Base-by-base conservation (phyloP, 305 asterid species). In the Fraxinus floribunda region DNA sequence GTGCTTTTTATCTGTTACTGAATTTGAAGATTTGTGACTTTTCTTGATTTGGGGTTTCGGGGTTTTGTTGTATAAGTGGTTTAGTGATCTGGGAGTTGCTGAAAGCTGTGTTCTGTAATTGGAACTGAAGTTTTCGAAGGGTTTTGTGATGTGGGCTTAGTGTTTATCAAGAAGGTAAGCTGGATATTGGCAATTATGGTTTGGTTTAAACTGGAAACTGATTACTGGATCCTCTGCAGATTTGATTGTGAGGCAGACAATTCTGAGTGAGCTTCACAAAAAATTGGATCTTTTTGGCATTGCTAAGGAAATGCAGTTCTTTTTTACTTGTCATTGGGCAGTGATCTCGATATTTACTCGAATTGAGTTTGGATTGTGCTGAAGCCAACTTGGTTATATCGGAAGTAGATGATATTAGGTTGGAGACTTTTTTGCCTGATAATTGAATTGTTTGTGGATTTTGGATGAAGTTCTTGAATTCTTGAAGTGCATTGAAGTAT, bases 61-160 rank as follows among this genome's bases (percentile, higher is more conserved):
- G 84, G 70, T 64, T 80, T 79, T 82, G 60, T 52, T 57, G 68
- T 57, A 29, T 34, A 79, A 57, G 44, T 74, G 11, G 77, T 68
- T 85, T 72, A 49, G 57, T 78, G 82, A 72, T 87, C 44, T 66
- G 80, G 75, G 70, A 76, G 10, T 68, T 18, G 22, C 32, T 26
- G 16, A 79, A 71, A 18, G 55, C 38, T 71, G 72, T 76, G 76
- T 81, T 85, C 75, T 32, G 84, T 77, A 38, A 78, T 81, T 30
- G 39, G 36, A 29, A 26, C 16, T 68, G 38, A 26, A 10, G 75
- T 68, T 64, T 7, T 83, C 9, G 34, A 26, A 26, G 75, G 39
- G 13, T 68, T 26, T 68, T 68, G 32, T 11, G 39, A 29, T 68
- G 39, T 29, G 75, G 75, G 38, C 1, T 68, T 36, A 38, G 18